A percentile compares a stretch with the other conserved stretches of the same genome.
Evolutionary conservation across 169 alveolate genomes (phyloP).

Genomic region (Cryptosporidium parvum): DNA sequence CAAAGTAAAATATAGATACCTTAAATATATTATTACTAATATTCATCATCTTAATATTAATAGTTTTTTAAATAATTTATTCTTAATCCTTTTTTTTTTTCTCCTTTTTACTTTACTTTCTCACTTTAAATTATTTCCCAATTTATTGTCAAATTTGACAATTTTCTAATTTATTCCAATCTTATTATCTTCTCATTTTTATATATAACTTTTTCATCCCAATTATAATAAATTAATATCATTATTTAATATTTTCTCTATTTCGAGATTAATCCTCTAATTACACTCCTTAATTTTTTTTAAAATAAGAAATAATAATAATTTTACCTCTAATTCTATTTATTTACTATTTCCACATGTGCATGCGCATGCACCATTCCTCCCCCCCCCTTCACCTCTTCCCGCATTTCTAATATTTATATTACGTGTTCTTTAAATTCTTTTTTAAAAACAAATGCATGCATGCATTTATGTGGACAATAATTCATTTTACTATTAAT

Average conservation of each 20-base stretch:
- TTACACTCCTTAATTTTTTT: neutral
- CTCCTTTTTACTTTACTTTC: neutral
- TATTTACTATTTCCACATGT: neutral
- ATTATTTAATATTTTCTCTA: conserved; percentile 7
- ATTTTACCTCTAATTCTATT: neutral
- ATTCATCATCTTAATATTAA: conserved; percentile 4
- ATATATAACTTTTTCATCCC: conserved; percentile 35
- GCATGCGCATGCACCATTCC: neutral
- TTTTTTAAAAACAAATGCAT: neutral
- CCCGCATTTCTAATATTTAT: neutral
- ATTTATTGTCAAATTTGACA: conserved; percentile 45
- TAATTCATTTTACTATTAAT: neutral
- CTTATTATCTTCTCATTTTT: neutral
- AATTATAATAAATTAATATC: neutral
- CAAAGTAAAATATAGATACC: neutral
- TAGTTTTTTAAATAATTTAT: neutral
- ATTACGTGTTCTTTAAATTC: neutral
- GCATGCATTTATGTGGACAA: conserved; percentile 16
- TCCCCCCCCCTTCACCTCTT: neutral
- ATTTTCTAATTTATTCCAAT: neutral
- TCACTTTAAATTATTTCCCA: neutral
- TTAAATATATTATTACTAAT: neutral
- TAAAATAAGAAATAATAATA: too few relatives aligned
- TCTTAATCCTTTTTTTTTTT: neutral
- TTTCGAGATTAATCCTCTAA: conserved; percentile 14